phyloP scores from a whole-genome alignment of 2,329 filamentous ascomycete species.

The Pseudogymnoascus sp. region DNA sequence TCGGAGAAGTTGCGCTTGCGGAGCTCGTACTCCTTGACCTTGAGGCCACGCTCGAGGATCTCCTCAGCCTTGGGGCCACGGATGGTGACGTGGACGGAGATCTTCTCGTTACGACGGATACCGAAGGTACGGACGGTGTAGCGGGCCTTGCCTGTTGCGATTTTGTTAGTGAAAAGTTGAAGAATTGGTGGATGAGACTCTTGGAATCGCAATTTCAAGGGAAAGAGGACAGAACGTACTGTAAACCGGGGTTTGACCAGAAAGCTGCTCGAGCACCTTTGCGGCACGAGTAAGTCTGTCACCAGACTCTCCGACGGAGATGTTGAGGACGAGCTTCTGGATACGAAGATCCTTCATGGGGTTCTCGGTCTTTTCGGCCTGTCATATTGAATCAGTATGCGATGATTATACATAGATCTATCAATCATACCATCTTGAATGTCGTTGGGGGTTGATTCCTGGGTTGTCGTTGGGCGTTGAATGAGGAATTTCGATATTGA shows the following conservation, averaged over 20 bases:
- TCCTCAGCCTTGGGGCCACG: slow-evolving; percentile 99
- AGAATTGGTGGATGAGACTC: slow-evolving; percentile 14
- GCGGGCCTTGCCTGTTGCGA: slow-evolving; percentile 79
- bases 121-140: slow-evolving; percentile 99
- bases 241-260: slow-evolving; percentile 99
- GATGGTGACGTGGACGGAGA: slow-evolving; percentile 98
- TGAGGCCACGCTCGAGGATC: slow-evolving; percentile 99
- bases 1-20: slow-evolving; percentile 99
- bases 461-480: slow-evolving; percentile 9
- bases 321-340: slow-evolving; percentile 99
- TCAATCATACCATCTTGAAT: slow-evolving; percentile 14
- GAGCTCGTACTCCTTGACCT: slow-evolving; percentile 99
- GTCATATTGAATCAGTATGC: slow-evolving; percentile 24
- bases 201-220: background rate
- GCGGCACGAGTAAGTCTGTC: slow-evolving; percentile 99
- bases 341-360: slow-evolving; percentile 99
- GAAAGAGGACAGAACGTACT: slow-evolving; percentile 50
- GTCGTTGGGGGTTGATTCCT: slow-evolving; percentile 9
- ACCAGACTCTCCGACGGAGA: slow-evolving; percentile 99
- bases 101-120: slow-evolving; percentile 99
- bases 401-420: background rate
- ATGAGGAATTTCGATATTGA: slow-evolving; percentile 8
- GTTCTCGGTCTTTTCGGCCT: slow-evolving; percentile 85
- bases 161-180: slow-evolving; percentile 15
- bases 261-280: slow-evolving; percentile 99